Conservation (phyloP, 495 filamentous ascomycete genomes). For the Penicillium pulvis region DNA sequence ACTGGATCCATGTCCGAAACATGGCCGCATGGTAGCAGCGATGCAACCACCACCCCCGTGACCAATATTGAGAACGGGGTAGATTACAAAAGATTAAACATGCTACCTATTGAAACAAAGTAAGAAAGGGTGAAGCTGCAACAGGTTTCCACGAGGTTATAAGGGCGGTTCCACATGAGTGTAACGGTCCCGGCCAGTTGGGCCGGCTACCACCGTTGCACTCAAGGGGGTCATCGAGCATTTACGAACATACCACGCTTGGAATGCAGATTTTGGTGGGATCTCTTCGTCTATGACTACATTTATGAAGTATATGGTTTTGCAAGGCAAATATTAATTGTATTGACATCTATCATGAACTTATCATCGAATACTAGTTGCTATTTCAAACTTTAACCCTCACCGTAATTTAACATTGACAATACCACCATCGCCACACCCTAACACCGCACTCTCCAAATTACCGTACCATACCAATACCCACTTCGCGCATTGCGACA, state of each 20-base stretch:
- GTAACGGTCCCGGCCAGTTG: conserved; percentile 41
- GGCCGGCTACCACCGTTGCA: conserved; percentile 49
- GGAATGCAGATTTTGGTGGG: conserved; percentile 12
- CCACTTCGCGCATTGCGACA: conserved; percentile 27
- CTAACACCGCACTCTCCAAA: background rate
- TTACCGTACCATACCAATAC: conserved; percentile 27
- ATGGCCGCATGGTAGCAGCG: conserved; percentile 7
- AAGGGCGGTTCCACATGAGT: conserved; percentile 28
- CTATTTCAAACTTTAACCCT: background rate
- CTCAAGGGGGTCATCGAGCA: conserved; percentile 35
- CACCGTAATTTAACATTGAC: background rate
- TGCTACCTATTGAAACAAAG: conserved; percentile 2
- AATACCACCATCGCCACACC: conserved; percentile 10
- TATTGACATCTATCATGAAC: background rate
- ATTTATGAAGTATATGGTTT: background rate
- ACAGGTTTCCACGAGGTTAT: conserved; percentile 20
- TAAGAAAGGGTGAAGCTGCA: too few species aligned
- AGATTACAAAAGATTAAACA: background rate
- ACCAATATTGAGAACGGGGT: background rate
- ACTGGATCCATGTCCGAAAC: conserved; percentile 11
- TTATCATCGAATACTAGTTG: background rate
- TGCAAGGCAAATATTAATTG: background rate
- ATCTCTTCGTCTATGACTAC: too few species aligned
- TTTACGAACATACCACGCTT: conserved; percentile 33
- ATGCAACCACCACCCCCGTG: conserved; percentile 13